Percentiles rank a stretch among this genome's conserved stretches.
phyloP scores from a whole-genome alignment of 2,329 filamentous ascomycete species.

The Gnomoniopsis sp. region DNA sequence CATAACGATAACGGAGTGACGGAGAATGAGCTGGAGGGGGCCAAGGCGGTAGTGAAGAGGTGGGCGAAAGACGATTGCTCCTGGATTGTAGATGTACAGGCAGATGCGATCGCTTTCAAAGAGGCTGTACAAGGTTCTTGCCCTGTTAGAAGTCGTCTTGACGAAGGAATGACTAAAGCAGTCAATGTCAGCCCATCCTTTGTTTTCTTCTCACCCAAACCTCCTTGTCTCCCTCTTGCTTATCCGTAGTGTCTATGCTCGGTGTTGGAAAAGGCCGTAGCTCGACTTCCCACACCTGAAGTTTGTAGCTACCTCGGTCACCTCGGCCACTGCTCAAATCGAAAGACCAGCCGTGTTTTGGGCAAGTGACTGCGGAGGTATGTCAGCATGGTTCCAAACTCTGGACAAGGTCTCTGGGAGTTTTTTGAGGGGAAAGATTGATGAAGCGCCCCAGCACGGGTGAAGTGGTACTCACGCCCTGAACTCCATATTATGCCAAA shows the following conservation, averaged over 20 bases:
- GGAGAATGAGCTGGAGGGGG: background rate
- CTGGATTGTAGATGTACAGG: background rate
- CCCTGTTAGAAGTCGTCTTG: background rate
- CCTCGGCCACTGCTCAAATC: slow-evolving; percentile 11
- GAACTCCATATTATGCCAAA: slow-evolving; percentile 17
- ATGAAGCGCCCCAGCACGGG: no score
- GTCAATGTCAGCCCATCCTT: slow-evolving; percentile 5
- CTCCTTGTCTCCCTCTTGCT: background rate
- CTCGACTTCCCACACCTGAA: slow-evolving; percentile 17
- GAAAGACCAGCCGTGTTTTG: slow-evolving; percentile 18
- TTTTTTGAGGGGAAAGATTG: no score
- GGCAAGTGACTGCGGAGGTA: no score
- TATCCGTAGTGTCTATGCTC: background rate
- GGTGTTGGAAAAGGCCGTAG: slow-evolving; percentile 1
- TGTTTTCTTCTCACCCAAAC: slow-evolving; percentile 18
- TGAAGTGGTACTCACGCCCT: no score
- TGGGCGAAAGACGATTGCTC: background rate
- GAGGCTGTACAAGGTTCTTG: slow-evolving; percentile 9
- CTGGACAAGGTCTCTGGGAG: no score
- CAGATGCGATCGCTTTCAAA: background rate
- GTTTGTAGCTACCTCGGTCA: slow-evolving; percentile 14
- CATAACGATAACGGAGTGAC: background rate
- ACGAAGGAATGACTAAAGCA: background rate
- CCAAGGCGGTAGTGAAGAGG: background rate
- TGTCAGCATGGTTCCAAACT: no score